Conservation (phyloP, 495 filamentous ascomycete species). For the Tuber magnatum region DNA sequence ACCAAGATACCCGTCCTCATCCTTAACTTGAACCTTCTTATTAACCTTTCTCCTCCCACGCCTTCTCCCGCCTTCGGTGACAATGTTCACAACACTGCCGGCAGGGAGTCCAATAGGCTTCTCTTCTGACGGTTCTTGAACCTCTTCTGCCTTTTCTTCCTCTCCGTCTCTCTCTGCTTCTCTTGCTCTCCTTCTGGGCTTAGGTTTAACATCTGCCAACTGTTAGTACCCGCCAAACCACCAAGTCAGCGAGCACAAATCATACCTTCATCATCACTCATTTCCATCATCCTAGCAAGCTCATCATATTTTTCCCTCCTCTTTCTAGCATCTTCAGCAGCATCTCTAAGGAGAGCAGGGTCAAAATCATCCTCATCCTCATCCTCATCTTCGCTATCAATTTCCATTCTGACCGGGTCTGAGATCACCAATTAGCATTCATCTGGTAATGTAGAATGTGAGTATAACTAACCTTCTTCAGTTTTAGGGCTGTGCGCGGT, state of each 20-base stretch:
- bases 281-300: conserved; percentile 67
- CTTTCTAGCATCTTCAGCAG: conserved; percentile 48
- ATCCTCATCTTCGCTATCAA: conserved; percentile 31
- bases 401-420: conserved; percentile 27
- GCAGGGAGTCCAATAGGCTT: conserved; percentile 48
- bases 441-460: not conserved
- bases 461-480: conserved; percentile 19
- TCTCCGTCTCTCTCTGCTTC: conserved; percentile 27
- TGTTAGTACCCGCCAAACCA: conserved; percentile 1
- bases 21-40: conserved; percentile 83
- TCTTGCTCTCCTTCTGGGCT: conserved; percentile 43
- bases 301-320: conserved; percentile 50
- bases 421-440: not conserved
- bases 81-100: conserved; percentile 44
- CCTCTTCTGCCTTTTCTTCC: not conserved
- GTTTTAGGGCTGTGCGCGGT: conserved; percentile 26
- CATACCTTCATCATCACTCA: conserved; percentile 48
- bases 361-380: conserved; percentile 30
- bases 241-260: not conserved
- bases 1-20: conserved; percentile 92
- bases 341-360: conserved; percentile 19
- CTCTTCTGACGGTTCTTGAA: conserved; percentile 48
- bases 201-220: conserved; percentile 45
- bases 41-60: conserved; percentile 75
- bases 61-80: conserved; percentile 57